These are phyloP conservation scores for Corrigiola litoralis DNA, from an alignment of 179 eudicot genomes.

Conservation along the genomic window DNA sequence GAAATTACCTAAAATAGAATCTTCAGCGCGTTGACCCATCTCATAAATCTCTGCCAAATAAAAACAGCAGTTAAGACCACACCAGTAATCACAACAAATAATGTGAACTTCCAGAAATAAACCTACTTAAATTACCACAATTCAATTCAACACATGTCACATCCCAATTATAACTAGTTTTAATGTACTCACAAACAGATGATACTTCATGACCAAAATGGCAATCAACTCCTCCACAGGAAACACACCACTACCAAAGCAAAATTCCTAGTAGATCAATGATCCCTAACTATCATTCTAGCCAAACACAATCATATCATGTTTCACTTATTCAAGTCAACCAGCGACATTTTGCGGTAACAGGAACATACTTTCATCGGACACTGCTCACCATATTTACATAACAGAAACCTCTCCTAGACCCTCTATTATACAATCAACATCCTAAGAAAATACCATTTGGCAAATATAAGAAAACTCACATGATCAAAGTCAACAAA, in stretches of 20 bases:
- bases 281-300: constrained; percentile 4
- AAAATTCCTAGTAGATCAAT: background rate
- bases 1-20: constrained; percentile 32
- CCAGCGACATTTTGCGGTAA: background rate
- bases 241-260: background rate
- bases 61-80: background rate
- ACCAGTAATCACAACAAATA: background rate
- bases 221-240: background rate
- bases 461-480: background rate
- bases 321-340: background rate
- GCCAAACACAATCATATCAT: background rate
- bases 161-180: background rate
- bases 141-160: background rate
- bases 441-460: background rate
- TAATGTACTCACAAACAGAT: background rate
- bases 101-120: background rate
- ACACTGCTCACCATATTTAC: background rate
- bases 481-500: background rate
- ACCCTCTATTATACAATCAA: constrained; percentile 4
- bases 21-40: constrained; percentile 39
- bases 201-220: background rate
- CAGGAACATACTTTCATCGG: background rate
- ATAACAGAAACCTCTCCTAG: background rate
- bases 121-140: background rate
- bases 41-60: constrained; percentile 26